These are phyloP conservation scores for Pestalotiopsis sp. DNA, from an alignment of 2,329 filamentous ascomycete species.

Conservation along the genomic window DNA sequence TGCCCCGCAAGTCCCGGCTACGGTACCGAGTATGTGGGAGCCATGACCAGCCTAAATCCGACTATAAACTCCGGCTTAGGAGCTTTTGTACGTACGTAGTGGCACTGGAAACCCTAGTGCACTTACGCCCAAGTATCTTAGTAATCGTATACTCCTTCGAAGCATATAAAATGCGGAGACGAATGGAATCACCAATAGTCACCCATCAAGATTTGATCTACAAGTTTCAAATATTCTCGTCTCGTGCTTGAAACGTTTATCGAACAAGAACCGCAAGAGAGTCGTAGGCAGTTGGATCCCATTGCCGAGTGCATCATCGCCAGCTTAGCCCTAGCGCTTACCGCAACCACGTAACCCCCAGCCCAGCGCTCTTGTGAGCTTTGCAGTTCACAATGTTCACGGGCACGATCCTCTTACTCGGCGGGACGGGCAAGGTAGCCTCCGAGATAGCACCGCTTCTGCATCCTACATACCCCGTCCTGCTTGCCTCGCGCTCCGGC, in stretches of 20 bases:
- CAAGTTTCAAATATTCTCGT: not conserved
- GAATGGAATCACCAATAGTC: not conserved
- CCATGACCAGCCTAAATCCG: not conserved
- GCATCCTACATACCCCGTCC: conserved; percentile 28
- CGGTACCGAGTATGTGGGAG: not conserved
- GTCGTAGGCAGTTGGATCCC: not conserved
- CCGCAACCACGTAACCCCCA: not conserved
- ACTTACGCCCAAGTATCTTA: not conserved
- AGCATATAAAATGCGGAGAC: not conserved
- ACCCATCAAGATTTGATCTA: not conserved
- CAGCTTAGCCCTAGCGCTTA: not conserved
- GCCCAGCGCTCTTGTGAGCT: not conserved
- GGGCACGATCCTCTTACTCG: conserved; percentile 40
- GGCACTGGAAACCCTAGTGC: not conserved
- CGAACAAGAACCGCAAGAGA: not conserved
- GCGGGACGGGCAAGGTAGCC: conserved; percentile 48
- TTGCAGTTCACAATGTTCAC: not conserved
- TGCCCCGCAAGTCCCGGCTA: too few relatives aligned
- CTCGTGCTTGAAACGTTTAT: not conserved
- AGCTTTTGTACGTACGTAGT: not conserved
- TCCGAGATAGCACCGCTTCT: conserved; percentile 41
- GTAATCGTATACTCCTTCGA: not conserved
- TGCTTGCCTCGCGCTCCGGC: conserved; percentile 42
- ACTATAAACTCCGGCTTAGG: not conserved
- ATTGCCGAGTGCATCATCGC: not conserved